phyloP scores from a whole-genome alignment of 805 yeast genomes.

The Metschnikowia shivogae region DNA sequence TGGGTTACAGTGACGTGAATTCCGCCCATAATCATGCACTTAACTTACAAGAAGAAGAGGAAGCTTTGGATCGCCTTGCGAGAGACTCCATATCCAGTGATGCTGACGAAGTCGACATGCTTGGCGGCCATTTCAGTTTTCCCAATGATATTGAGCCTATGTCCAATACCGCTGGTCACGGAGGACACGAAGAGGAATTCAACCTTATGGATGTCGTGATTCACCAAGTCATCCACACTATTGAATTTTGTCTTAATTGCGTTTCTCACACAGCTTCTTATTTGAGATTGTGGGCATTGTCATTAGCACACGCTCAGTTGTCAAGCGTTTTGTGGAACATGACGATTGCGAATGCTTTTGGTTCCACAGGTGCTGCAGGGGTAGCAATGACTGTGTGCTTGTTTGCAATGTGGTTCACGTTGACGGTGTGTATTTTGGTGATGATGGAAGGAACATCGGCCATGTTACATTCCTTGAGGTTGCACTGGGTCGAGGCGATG shows the following conservation, averaged over 20 bases:
- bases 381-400: conserved; percentile 54
- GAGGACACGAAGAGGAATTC: conserved; percentile 35
- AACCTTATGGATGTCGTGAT: conserved; percentile 66
- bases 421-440: conserved; percentile 66
- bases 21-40: conserved; percentile 27
- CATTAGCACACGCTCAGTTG: conserved; percentile 76
- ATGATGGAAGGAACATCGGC: conserved; percentile 85
- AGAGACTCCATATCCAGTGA: conserved; percentile 1
- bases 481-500: conserved; percentile 84
- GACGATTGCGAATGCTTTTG: conserved; percentile 65
- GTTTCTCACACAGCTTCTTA: conserved; percentile 80
- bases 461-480: conserved; percentile 70
- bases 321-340: conserved; percentile 72
- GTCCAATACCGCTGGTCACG: conserved; percentile 24
- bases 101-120: conserved; percentile 16
- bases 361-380: conserved; percentile 50
- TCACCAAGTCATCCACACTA: conserved; percentile 77
- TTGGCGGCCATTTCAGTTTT: conserved; percentile 20
- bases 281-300: conserved; percentile 73
- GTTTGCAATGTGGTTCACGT: conserved; percentile 72
- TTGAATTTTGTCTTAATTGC: conserved; percentile 75
- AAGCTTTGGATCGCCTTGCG: conserved; percentile 15
- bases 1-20: conserved; percentile 37
- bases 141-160: conserved; percentile 39
- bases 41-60: conserved; percentile 41